Conservation (phyloP, 106 monocot genomes). For the Acanthochlamys bracteata region DNA sequence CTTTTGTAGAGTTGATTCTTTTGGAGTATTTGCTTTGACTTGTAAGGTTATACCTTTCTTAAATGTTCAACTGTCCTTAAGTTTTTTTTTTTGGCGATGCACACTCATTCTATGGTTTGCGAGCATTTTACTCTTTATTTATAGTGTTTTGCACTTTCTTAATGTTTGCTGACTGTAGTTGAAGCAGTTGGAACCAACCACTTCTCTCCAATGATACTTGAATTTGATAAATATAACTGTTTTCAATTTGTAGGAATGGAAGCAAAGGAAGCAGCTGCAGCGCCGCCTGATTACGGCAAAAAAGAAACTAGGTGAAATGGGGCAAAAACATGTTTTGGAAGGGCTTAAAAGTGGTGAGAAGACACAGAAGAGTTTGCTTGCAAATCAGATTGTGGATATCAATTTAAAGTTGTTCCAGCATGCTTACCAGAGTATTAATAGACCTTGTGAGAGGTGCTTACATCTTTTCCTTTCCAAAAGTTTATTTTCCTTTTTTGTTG, state of each 20-base stretch:
- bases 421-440: slow-evolving; percentile 32
- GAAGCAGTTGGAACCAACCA: too few species aligned
- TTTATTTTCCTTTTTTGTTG: slow-evolving; percentile 1
- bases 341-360: slow-evolving; percentile 50
- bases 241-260: slow-evolving; percentile 62
- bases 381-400: slow-evolving; percentile 46
- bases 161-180: too few species aligned
- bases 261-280: slow-evolving; percentile 57
- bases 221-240: background rate
- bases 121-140: background rate
- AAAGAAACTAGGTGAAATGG: slow-evolving; percentile 51
- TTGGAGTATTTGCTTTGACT: too few species aligned
- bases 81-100: background rate
- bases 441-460: slow-evolving; percentile 30
- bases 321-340: slow-evolving; percentile 59
- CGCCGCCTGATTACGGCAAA: slow-evolving; percentile 46
- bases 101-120: background rate
- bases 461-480: background rate
- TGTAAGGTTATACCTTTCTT: too few species aligned
- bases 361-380: slow-evolving; percentile 40
- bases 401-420: slow-evolving; percentile 57
- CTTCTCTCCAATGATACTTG: too few species aligned
- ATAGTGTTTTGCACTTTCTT: background rate
- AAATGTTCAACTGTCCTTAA: too few species aligned
- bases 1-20: too few species aligned